Base-by-base conservation (phyloP, 2,329 filamentous ascomycete genomes). In the Penicillium sp. region DNA sequence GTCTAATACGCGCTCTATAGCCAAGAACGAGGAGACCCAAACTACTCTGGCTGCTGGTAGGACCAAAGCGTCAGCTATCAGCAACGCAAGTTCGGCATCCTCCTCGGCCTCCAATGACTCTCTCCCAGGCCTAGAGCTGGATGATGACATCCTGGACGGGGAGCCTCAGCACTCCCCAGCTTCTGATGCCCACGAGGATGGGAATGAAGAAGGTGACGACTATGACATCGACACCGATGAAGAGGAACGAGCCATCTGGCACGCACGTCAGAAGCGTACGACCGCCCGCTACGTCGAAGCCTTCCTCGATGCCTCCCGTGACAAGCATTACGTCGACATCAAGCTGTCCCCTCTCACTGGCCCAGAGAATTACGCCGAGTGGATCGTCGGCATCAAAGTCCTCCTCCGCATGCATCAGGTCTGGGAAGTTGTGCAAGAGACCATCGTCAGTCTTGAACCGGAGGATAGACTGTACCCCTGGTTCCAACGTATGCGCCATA, bases 281-380 rank as follows among this genome's bases (percentile, higher is more conserved):
- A 23, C 21, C 21, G 21, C 11, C 7, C 7, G 7, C 21, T 8
- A 39, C 9, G 38, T 51, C 2, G 8, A 19, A 5, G 36, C 33
- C 25, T 51, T 51, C 14, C 18, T 35, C 11, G 26, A 39, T 7
- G 32, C 8, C 2, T 14, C n/a, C 6, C 17, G 37, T 3, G 29
- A 39, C 11, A 45, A 45, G 8, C 44, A 46, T 18, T 33, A 31
- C 10, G 17, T 45, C 3, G 19, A 35, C 1, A 27, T 50, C 15
- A 16, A 28, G 2, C 11, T 45, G 10, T 11, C 26, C 3, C 18
- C 19, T 6, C 39, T 52, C 1, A 20, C 7, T 2, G 39, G 42
- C n/a, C 4, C 18, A 0, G 11, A 21, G 2, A 42, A 50, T 18
- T 50, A 18, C 9, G 4, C 4, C 0, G 1, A 7, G 5, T 50